Evolutionary conservation across 192 early-diverging fungal genomes (phyloP).

Genomic region (Rhizoclosmatium sp.): DNA sequence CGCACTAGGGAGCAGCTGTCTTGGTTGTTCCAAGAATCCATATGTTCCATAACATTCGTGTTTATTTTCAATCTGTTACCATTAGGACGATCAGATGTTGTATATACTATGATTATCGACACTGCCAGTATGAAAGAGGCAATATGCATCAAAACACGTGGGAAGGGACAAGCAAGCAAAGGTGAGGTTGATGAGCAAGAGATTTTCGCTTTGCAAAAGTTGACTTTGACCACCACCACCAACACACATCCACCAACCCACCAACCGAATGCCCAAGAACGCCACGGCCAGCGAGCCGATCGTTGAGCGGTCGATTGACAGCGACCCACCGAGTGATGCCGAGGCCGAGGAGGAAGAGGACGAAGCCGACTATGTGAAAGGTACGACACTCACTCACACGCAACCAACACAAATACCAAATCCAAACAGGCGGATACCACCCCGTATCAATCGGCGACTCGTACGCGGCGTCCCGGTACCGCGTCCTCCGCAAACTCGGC

Average conservation of each 20-base stretch:
- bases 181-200: no score
- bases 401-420: not conserved
- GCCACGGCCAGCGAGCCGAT: conserved; percentile 17
- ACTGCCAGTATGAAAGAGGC: no score
- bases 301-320: not conserved
- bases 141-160: no score
- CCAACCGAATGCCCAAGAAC: not conserved
- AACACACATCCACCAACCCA: not conserved
- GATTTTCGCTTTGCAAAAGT: no score
- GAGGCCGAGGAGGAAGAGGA: conserved; percentile 79
- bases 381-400: conserved; percentile 23
- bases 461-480: conserved; percentile 80
- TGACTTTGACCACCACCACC: no score
- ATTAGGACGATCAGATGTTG: no score
- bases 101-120: no score
- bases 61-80: no score
- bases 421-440: conserved; percentile 82
- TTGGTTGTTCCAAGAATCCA: no score
- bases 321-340: not conserved
- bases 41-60: no score
- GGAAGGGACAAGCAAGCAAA: no score
- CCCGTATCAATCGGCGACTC: conserved; percentile 83
- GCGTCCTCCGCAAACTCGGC: conserved; percentile 90
- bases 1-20: no score
- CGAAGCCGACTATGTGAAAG: conserved; percentile 87